phyloP scores from a whole-genome alignment of 2,329 filamentous ascomycete species.

The Aureobasidium sp. region DNA sequence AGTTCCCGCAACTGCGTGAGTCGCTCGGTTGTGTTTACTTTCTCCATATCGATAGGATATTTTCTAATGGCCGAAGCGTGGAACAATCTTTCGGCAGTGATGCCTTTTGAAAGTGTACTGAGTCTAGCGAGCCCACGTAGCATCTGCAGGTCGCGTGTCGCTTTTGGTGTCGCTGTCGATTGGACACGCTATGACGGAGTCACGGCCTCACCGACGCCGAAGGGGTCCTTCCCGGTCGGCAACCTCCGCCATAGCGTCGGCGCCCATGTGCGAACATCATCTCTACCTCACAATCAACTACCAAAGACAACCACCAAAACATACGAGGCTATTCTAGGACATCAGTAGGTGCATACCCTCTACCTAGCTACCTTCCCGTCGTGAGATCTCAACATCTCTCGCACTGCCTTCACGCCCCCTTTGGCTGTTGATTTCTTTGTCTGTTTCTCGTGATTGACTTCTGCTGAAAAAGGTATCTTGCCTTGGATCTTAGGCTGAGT shows the following conservation, averaged over 20 bases:
- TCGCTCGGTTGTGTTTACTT: slow-evolving; percentile 68
- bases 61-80: slow-evolving; percentile 15
- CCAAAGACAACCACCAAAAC: background rate
- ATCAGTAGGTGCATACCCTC: background rate
- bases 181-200: slow-evolving; percentile 3
- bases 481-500: background rate
- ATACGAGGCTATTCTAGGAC: background rate
- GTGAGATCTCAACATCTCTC: slow-evolving; percentile 9
- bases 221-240: background rate
- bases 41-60: slow-evolving; percentile 54
- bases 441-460: slow-evolving; percentile 1
- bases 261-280: background rate
- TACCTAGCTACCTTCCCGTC: background rate
- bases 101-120: slow-evolving; percentile 1
- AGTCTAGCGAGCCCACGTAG: slow-evolving; percentile 1
- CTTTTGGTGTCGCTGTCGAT: background rate
- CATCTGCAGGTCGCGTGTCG: slow-evolving; percentile 4
- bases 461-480: background rate
- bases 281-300: background rate
- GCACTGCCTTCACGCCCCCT: background rate
- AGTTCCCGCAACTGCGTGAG: slow-evolving; percentile 68
- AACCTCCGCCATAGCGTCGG: background rate
- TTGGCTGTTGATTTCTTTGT: background rate
- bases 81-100: slow-evolving; percentile 14
- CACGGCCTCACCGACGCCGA: background rate